Evolutionary conservation across 768 basidiomycete species (phyloP), one percentile per base, ranked within the genome.

Genomic region (Lactifluus echinatus): DNA sequence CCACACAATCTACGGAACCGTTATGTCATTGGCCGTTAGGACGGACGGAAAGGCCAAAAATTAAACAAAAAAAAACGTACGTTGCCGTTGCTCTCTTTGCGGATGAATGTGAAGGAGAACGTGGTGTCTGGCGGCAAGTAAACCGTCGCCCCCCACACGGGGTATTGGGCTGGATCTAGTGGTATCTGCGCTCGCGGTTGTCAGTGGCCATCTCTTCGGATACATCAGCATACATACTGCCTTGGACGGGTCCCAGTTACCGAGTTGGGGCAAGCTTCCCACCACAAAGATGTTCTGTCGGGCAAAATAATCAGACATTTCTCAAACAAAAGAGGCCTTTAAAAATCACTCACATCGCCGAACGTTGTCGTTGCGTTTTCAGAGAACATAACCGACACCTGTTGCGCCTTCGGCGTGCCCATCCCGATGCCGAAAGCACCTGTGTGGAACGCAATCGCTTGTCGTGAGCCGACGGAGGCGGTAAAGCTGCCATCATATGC

Each of bases 21-120:
- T 19, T 17, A 40, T 21, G 24, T 55, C 26, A 43, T 31, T 10
- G 26, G 24, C 15, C 45, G n/a, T 15, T 80, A 79, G 50, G 0
- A 46, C 5, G 26, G 26, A 21, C 26, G 4, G 39, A 26, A 14
- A 21, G 52, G 46, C n/a, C n/a, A n/a, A n/a, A 31, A 21, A 10
- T 21, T 17, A 44, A 23, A 17, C 24, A 53, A 43, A 31, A 24
- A 36, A 29, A 43, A 21, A n/a, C 78, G 64, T 57, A 81, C 79
- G 47, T 66, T 72, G n/a, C 78, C 79, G 58, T 77, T 69, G 2
- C 73, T 68, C 52, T 77, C 76, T 65, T 80, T 83, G 26, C 80
- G 69, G 62, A 85, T 80, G 55, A 81, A 83, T 67, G 84, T 85
- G 68, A 79, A 85, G 59, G 79, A 59, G 66, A 85, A 82, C 3